Percentiles rank a stretch among this genome's conserved stretches.
These are phyloP conservation scores for Rhodofomes roseus DNA, from an alignment of 1,284 basidiomycete genomes.

Conservation along the genomic window DNA sequence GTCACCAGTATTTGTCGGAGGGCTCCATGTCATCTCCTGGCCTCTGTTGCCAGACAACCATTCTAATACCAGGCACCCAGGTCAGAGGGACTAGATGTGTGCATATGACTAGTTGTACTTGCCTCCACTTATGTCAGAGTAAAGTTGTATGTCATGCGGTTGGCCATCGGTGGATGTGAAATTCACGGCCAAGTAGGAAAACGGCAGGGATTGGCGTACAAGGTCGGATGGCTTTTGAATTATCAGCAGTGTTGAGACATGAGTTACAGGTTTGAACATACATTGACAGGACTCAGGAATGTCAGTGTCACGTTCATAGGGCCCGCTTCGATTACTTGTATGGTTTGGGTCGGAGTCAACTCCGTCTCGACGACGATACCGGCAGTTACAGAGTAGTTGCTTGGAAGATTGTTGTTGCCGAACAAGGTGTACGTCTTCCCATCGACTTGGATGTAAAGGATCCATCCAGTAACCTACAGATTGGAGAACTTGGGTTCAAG, in stretches of 20 bases:
- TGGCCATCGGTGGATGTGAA: conserved; percentile 26
- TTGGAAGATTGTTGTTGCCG: background rate
- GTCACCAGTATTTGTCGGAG: background rate
- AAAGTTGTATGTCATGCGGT: conserved; percentile 29
- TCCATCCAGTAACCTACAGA: background rate
- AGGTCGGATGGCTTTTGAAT: conserved; percentile 25
- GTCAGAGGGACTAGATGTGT: background rate
- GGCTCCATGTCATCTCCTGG: background rate
- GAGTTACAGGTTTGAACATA: background rate
- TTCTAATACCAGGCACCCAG: background rate
- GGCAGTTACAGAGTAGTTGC: background rate
- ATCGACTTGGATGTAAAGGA: background rate
- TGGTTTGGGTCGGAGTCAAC: background rate
- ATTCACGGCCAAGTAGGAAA: conserved; percentile 30
- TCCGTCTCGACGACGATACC: background rate
- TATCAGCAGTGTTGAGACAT: background rate
- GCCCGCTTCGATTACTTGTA: background rate
- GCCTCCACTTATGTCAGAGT: conserved; percentile 30
- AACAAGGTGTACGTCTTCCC: background rate
- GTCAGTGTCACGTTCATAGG: background rate
- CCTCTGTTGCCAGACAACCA: background rate
- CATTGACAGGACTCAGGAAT: background rate
- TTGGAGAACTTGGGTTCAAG: background rate
- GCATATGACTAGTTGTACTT: background rate
- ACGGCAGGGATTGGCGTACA: conserved; percentile 31